Percentiles rank a stretch among this genome's conserved stretches.
These are phyloP conservation scores for Fusarium buharicum DNA, from an alignment of 2,329 filamentous ascomycete species.

Conservation along the genomic window DNA sequence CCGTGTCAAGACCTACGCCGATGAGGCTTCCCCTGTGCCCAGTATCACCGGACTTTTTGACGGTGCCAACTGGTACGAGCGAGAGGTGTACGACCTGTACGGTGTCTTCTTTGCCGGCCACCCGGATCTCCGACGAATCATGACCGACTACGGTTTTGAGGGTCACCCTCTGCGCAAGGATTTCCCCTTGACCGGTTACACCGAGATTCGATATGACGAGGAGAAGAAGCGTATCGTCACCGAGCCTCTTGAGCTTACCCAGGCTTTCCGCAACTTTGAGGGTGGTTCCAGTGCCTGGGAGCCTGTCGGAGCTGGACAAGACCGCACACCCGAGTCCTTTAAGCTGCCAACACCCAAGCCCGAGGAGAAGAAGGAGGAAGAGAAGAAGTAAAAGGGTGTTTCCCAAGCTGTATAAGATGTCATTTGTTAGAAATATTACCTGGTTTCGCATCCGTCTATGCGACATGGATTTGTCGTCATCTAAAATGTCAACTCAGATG, in stretches of 20 bases:
- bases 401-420: slow-evolving; percentile 49
- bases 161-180: slow-evolving; percentile 97
- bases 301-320: slow-evolving; percentile 73
- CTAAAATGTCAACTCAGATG: slow-evolving; percentile 19
- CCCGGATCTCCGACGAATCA: slow-evolving; percentile 94
- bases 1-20: slow-evolving; percentile 97
- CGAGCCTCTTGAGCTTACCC: slow-evolving; percentile 95
- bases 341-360: slow-evolving; percentile 96
- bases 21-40: slow-evolving; percentile 93
- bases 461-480: slow-evolving; percentile 18
- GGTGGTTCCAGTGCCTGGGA: slow-evolving; percentile 80
- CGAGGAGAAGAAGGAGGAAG: slow-evolving; percentile 89
- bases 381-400: slow-evolving; percentile 80
- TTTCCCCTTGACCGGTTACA: slow-evolving; percentile 97
- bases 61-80: slow-evolving; percentile 98
- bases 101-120: slow-evolving; percentile 97
- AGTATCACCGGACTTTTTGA: slow-evolving; percentile 88
- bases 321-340: slow-evolving; percentile 86
- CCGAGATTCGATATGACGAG: slow-evolving; percentile 96
- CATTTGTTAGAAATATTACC: slow-evolving; percentile 48
- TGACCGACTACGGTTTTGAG: slow-evolving; percentile 99
- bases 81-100: slow-evolving; percentile 97
- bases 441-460: slow-evolving; percentile 39
- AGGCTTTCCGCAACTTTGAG: slow-evolving; percentile 98
- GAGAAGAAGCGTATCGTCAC: slow-evolving; percentile 99